Base-by-base conservation (phyloP, 2,329 filamentous ascomycete genomes). In the Tolypocladium inflatum region DNA sequence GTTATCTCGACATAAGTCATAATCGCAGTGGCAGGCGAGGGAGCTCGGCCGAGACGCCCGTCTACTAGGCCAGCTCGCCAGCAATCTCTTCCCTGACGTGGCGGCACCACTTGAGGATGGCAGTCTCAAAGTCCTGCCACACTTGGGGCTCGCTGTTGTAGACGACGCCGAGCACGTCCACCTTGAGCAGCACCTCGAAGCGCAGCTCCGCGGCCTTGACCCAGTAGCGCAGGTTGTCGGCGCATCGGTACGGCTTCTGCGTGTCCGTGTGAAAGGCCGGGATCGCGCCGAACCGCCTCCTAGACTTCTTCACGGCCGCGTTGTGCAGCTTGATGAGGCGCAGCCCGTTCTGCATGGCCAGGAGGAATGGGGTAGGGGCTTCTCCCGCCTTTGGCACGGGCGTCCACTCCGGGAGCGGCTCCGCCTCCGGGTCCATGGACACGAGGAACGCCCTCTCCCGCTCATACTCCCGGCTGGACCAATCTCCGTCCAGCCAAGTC, bases 161-260 rank as follows among this genome's bases (percentile, higher is more conserved):
- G 26, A 96, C 92, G 9, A 97, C 82, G 35, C 88, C 91, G 73
- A 95, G 87, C 26, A 93, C 90, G 67, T 97, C 91, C 57, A 96
- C 80, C 62, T 87, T 84, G 55, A 97, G 78, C 64, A 89, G 82
- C 43, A 92, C 83, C 73, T 97, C 94, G 87, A 93, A 99, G 57
- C 94, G 85, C 59, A 97, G 79, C 75, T 99, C 92, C 9, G 92
- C 91, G 1, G 93, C 94, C 76, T 99, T 99, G 73, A 89, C 83
- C 93, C 94, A 99, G 78, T 89, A 99, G 45, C 91, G 85, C 61
- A 99, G 80, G 71, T 99, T 99, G 65, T 99, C 94, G 3, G 92
- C 91, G 62, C 87, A 87, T 54, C 94, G 88, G 71, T 99, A 99
- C 0, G 94, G 94, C 74, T 97, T 97, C 60, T 85, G 87, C 11